Conservation (phyloP, 257 asterid genomes). For the Mitragyna speciosa region DNA sequence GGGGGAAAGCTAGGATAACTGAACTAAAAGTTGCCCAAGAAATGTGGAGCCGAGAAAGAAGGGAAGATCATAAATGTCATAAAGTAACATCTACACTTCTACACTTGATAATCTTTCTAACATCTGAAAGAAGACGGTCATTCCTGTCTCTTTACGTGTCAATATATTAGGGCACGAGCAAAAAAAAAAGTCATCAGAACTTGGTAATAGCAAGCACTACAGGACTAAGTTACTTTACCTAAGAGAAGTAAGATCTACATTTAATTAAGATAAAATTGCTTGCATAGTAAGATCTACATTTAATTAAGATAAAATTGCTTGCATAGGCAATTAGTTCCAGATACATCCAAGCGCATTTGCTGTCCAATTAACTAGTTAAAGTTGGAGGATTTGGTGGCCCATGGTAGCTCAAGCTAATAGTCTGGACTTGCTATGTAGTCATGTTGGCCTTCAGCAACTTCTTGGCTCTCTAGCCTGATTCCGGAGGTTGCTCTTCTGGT, state of each 20-base stretch:
- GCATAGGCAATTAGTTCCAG: neutral
- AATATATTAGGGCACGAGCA: neutral
- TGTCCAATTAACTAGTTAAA: neutral
- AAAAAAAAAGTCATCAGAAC: too few species aligned
- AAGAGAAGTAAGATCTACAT: neutral
- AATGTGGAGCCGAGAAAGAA: too few species aligned
- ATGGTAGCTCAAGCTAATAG: neutral
- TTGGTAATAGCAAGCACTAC: neutral
- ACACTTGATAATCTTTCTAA: too few species aligned
- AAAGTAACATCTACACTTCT: neutral
- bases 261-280: neutral
- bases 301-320: neutral
- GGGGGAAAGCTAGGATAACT: too few species aligned
- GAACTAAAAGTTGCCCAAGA: too few species aligned
- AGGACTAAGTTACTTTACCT: neutral
- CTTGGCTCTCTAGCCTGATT: slow-evolving; percentile 16
- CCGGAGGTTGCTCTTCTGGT: slow-evolving; percentile 19
- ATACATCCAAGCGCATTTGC: neutral
- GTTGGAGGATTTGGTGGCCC: neutral
- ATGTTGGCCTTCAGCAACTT: neutral
- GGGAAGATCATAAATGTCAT: too few species aligned
- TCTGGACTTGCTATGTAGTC: neutral
- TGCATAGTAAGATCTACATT: neutral
- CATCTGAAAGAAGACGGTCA: too few species aligned
- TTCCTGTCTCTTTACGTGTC: too few species aligned